Conservation (phyloP, 108 stramenopile genomes). For the Skeletonema menzelii region DNA sequence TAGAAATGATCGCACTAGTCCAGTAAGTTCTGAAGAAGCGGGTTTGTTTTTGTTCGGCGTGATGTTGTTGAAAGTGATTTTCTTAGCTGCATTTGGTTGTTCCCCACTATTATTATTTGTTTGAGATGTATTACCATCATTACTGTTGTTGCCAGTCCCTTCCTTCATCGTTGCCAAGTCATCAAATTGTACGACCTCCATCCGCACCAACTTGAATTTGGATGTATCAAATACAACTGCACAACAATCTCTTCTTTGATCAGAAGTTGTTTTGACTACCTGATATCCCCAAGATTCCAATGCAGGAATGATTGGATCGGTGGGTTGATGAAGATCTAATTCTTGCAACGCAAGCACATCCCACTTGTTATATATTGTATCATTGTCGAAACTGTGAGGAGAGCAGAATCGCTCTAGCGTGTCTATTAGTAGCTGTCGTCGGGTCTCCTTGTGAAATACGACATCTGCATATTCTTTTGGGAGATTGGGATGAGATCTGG, state of each 20-base stretch:
- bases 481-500: conserved; percentile 65
- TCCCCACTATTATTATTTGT: background rate
- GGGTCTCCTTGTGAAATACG: conserved; percentile 56
- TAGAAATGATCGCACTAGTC: conserved; percentile 64
- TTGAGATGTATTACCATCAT: background rate
- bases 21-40: conserved; percentile 52
- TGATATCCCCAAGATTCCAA: conserved; percentile 52
- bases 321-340: conserved; percentile 56
- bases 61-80: conserved; percentile 4
- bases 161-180: conserved; percentile 67
- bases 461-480: conserved; percentile 54
- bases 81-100: background rate
- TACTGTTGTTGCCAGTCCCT: background rate
- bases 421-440: conserved; percentile 51
- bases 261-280: conserved; percentile 56
- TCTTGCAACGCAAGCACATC: conserved; percentile 81
- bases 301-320: conserved; percentile 31
- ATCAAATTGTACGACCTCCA: conserved; percentile 68
- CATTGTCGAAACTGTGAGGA: conserved; percentile 13
- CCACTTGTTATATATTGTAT: conserved; percentile 17
- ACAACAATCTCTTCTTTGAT: conserved; percentile 74
- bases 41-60: conserved; percentile 43
- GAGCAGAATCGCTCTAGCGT: conserved; percentile 45
- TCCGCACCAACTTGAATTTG: conserved; percentile 47
- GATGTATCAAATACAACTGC: conserved; percentile 52